Evolutionary conservation across 2,329 filamentous ascomycete genomes (phyloP).

Genomic region (Penicillium sp.): DNA sequence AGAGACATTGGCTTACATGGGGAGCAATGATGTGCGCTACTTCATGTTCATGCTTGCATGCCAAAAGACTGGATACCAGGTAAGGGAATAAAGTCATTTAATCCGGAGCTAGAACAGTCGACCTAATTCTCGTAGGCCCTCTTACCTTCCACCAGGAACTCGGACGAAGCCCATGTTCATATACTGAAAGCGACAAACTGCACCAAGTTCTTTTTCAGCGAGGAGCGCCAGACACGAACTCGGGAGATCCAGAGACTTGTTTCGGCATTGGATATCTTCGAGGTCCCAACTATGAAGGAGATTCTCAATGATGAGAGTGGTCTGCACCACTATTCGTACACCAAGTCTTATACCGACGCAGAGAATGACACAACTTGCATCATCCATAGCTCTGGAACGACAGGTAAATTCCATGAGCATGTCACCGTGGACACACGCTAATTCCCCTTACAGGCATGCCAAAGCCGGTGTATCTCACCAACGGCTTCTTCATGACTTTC

Average conservation of each 20-base stretch:
- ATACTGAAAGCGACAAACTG: conserved; percentile 14
- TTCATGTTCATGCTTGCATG: conserved; percentile 18
- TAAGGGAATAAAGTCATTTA: background rate
- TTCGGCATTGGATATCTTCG: conserved; percentile 7
- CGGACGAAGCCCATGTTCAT: conserved; percentile 14
- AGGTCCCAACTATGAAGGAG: conserved; percentile 4
- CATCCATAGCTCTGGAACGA: conserved; percentile 34
- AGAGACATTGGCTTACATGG: conserved; percentile 21
- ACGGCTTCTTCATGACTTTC: conserved; percentile 20
- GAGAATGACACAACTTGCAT: conserved; percentile 22
- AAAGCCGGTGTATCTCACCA: conserved; percentile 25
- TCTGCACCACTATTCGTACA: conserved; percentile 14
- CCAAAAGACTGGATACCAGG: conserved; percentile 21
- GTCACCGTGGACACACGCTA: conserved; percentile 12
- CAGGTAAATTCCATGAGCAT: conserved; percentile 24
- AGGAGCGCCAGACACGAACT: conserved; percentile 17
- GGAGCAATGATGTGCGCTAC: conserved; percentile 21
- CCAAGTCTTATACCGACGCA: conserved; percentile 17
- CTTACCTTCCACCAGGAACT: conserved; percentile 18
- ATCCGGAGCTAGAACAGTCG: background rate
- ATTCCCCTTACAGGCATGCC: conserved; percentile 18
- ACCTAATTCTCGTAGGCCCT: conserved; percentile 10
- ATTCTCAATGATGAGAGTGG: conserved; percentile 9
- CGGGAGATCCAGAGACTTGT: conserved; percentile 34
- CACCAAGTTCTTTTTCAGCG: conserved; percentile 23